Evolutionary conservation across 257 asterid species (phyloP).

Genomic region (Primulina tabacum): DNA sequence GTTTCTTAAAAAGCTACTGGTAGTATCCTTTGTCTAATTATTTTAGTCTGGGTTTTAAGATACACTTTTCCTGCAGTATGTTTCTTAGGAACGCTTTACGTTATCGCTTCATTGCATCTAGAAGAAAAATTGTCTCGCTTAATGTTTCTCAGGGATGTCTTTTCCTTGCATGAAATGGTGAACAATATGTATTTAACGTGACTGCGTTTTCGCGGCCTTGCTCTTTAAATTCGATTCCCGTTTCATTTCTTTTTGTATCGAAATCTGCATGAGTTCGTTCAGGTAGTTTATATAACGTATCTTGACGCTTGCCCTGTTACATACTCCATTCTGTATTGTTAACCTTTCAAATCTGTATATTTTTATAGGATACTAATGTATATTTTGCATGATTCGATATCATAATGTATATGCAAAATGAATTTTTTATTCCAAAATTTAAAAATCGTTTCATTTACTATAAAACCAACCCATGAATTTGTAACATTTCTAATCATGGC

Average conservation of each 20-base stretch:
- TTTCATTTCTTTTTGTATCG: not conserved
- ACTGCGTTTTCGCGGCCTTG: not conserved
- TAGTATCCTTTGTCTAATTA: not conserved
- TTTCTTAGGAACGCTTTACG: not conserved
- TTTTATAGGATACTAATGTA: no score
- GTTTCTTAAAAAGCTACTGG: not conserved
- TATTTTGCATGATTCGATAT: no score
- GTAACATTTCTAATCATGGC: constrained; percentile 22
- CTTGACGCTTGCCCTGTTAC: not conserved
- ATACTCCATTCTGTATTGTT: not conserved
- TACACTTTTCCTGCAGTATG: not conserved
- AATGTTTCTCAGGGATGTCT: not conserved
- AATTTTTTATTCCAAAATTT: not conserved
- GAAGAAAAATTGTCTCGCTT: not conserved
- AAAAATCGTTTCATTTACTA: not conserved
- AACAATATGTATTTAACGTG: not conserved
- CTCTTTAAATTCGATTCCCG: not conserved
- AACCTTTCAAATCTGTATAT: not conserved
- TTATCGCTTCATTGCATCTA: not conserved
- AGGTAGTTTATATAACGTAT: not conserved
- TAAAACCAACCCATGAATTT: constrained; percentile 18
- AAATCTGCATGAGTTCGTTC: not conserved
- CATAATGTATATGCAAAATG: no score
- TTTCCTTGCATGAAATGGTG: not conserved
- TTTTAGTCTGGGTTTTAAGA: not conserved